Conservation (phyloP, 495 filamentous ascomycete genomes). For the Clavariopsis aquatica region DNA sequence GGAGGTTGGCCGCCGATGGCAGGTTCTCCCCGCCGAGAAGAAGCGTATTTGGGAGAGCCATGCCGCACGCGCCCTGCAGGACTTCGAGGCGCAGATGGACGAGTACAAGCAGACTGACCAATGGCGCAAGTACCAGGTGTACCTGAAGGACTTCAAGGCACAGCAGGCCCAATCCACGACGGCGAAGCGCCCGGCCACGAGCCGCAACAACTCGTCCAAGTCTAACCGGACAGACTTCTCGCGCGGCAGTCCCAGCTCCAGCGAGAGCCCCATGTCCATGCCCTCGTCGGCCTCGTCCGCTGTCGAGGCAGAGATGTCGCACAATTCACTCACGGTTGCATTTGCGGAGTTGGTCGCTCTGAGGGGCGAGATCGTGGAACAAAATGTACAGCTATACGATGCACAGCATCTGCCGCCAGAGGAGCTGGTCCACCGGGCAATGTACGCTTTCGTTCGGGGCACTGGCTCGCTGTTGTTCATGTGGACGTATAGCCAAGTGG, state of each 20-base stretch:
- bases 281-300: constrained; percentile 13
- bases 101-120: constrained; percentile 38
- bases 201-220: background rate
- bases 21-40: constrained; percentile 24
- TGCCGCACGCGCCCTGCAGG: constrained; percentile 36
- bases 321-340: constrained; percentile 33
- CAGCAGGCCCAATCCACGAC: constrained; percentile 16
- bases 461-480: constrained; percentile 33
- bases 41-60: constrained; percentile 38
- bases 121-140: constrained; percentile 35
- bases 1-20: constrained; percentile 39
- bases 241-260: constrained; percentile 23
- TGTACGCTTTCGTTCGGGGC: constrained; percentile 34
- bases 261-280: constrained; percentile 24
- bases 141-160: constrained; percentile 35
- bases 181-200: background rate
- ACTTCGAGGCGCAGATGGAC: constrained; percentile 37
- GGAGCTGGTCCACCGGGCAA: constrained; percentile 20
- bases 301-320: constrained; percentile 24
- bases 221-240: constrained; percentile 4
- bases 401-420: constrained; percentile 26
- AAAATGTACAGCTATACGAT: constrained; percentile 20
- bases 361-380: constrained; percentile 23
- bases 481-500: constrained; percentile 31
- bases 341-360: constrained; percentile 29